These are phyloP conservation scores for Diaporthe amygdali DNA, from an alignment of 2,329 filamentous ascomycete genomes.

Conservation along the genomic window DNA sequence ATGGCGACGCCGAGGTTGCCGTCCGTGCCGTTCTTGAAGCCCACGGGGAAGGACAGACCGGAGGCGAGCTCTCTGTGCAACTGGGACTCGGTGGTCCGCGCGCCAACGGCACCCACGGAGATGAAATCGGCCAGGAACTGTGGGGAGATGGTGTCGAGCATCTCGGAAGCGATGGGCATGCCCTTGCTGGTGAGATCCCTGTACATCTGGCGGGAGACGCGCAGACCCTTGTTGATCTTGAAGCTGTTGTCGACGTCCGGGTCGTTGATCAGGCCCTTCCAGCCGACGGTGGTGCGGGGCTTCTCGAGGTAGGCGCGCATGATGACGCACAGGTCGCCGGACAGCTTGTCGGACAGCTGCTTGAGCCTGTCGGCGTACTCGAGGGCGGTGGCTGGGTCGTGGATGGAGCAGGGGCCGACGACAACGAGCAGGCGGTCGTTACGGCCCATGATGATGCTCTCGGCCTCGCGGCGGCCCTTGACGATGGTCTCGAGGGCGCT, in stretches of 20 bases:
- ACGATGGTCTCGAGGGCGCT: slow-evolving; percentile 71
- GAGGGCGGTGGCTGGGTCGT: slow-evolving; percentile 86
- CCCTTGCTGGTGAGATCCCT: slow-evolving; percentile 84
- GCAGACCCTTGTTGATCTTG: slow-evolving; percentile 98
- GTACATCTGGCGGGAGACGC: slow-evolving; percentile 92
- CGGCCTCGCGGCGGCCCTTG: slow-evolving; percentile 70
- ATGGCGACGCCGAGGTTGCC: slow-evolving; percentile 90
- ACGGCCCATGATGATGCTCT: slow-evolving; percentile 77
- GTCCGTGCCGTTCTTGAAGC: slow-evolving; percentile 99
- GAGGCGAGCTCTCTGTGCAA: slow-evolving; percentile 95
- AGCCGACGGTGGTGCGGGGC: slow-evolving; percentile 95
- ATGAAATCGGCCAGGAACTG: slow-evolving; percentile 98
- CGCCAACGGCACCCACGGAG: slow-evolving; percentile 93
- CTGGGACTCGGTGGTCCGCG: slow-evolving; percentile 95
- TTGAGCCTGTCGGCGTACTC: slow-evolving; percentile 87
- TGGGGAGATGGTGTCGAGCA: slow-evolving; percentile 98
- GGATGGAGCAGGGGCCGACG: slow-evolving; percentile 95
- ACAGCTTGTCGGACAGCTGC: slow-evolving; percentile 77
- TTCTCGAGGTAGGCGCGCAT: slow-evolving; percentile 99
- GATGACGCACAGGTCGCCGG: slow-evolving; percentile 84
- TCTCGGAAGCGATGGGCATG: slow-evolving; percentile 96
- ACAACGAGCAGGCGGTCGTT: slow-evolving; percentile 92
- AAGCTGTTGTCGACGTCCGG: slow-evolving; percentile 96
- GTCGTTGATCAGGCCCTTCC: slow-evolving; percentile 99
- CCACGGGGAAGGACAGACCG: slow-evolving; percentile 94